A percentile compares a stretch with the other conserved stretches of the same genome.
phyloP scores from a whole-genome alignment of 2,329 filamentous ascomycete species.

The Golovinomyces cichoracearum region DNA sequence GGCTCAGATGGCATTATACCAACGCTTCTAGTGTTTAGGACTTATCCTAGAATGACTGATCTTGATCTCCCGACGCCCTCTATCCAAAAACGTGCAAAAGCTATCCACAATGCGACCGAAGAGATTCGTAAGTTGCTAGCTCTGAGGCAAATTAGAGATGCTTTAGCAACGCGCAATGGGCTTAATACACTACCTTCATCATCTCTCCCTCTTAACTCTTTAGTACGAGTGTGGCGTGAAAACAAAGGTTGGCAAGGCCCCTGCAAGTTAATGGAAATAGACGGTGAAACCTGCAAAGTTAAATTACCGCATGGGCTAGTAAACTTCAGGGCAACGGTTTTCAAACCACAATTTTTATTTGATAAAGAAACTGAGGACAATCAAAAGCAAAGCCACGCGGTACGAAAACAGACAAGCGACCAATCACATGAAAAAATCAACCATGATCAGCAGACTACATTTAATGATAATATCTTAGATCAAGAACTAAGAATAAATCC shows the following conservation, averaged over 20 bases:
- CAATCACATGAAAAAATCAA: too few species aligned
- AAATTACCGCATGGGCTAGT: neutral
- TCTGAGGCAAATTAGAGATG: neutral
- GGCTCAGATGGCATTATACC: too few species aligned
- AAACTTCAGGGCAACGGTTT: neutral
- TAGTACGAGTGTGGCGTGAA: neutral
- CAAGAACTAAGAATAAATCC: too few species aligned
- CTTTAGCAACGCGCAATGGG: neutral
- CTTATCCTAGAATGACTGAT: too few species aligned
- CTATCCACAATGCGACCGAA: neutral
- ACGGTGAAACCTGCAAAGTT: neutral
- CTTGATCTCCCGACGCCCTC: too few species aligned
- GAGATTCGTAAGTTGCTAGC: too few species aligned
- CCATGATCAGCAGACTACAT: too few species aligned
- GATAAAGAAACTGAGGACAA: too few species aligned
- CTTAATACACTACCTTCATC: neutral
- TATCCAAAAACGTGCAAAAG: neutral
- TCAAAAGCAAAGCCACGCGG: too few species aligned
- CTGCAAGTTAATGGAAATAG: neutral
- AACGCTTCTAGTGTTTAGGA: too few species aligned
- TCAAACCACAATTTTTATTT: neutral
- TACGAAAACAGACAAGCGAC: too few species aligned
- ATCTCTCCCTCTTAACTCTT: neutral
- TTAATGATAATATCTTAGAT: too few species aligned
- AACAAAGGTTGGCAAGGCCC: neutral